Evolutionary conservation across 768 basidiomycete species (phyloP).

Genomic region (Tulasnella sp.): DNA sequence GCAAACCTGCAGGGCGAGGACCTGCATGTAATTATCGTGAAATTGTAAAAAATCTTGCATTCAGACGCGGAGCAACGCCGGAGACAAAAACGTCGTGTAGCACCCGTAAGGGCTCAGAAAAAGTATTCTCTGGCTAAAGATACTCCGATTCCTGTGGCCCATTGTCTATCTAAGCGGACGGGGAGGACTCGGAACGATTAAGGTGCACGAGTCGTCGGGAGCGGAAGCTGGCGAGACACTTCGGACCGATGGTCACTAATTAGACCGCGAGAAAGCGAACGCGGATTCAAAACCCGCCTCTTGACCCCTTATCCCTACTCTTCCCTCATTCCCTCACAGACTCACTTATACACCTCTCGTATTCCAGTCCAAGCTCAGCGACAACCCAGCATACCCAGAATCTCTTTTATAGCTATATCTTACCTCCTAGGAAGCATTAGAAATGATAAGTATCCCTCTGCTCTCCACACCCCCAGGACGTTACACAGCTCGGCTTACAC

Average conservation of each 20-base stretch:
- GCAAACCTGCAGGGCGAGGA: neutral
- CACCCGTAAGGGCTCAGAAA: neutral
- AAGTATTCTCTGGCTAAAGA: neutral
- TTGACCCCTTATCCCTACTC: slow-evolving; percentile 3
- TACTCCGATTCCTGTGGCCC: neutral
- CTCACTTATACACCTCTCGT: neutral
- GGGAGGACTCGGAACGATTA: neutral
- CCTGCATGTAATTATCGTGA: neutral
- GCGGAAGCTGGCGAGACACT: neutral
- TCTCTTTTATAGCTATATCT: neutral
- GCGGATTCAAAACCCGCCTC: neutral
- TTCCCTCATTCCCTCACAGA: neutral
- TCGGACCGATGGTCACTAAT: slow-evolving; percentile 2
- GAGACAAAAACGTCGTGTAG: neutral
- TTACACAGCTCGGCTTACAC: neutral
- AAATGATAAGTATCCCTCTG: neutral
- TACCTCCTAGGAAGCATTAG: neutral
- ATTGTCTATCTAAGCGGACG: neutral
- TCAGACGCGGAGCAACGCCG: neutral
- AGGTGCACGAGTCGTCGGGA: neutral
- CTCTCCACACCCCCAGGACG: neutral
- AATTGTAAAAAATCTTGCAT: neutral
- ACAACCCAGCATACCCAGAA: neutral
- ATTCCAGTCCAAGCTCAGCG: neutral
- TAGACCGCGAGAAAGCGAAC: slow-evolving; percentile 7